Base-by-base conservation (phyloP, 352 stramenopile genomes). In the Globisporangium carolinianum region DNA sequence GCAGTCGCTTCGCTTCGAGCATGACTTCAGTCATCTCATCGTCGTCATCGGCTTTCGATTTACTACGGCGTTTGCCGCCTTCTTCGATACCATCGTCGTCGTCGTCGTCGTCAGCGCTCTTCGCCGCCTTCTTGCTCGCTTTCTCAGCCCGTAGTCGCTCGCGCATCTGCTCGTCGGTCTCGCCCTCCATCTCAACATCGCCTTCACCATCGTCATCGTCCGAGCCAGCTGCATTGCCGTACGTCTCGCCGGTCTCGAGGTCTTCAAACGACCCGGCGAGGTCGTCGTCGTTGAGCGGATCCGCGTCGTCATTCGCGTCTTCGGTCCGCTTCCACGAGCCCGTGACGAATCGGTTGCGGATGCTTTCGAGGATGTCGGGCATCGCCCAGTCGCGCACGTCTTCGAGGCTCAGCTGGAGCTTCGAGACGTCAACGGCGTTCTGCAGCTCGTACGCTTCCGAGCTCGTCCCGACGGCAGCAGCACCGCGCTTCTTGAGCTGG, bases 231-330 rank as follows among this genome's bases (percentile, higher is more conserved):
- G 51, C 58, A 10, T 62, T 74, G 36, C 67, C 67, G 49, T 91
- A 74, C 24, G 67, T 80, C 54, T 98, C 91, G 2, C 93, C 91
- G 12, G 90, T 98, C 76, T 99, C 94, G 41, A 99, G 78, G 58
- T 99, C 96, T 72, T 99, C 96, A 74, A 99, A 99, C 46, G 98
- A 97, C 36, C 96, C 97, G 41, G 96, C 87, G 79, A 98, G 80
- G 39, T 85, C 79, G 0, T 97, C 87, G 55, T 97, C 91, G 37
- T 96, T 93, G 50, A 88, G 53, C 37, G 64, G 75, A 36, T 83
- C 76, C 0, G 64, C 76, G 10, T 86, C 80, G 6, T 60, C 76
- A 2, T 71, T 69, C 9, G 15, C 60, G 8, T 48, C 39, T 43
- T 81, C 75, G 17, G 67, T 68, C 42, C 78, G 83, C 51, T 93